Conservation (phyloP, 805 yeast genomes). For the Metschnikowia noctiluminum region DNA sequence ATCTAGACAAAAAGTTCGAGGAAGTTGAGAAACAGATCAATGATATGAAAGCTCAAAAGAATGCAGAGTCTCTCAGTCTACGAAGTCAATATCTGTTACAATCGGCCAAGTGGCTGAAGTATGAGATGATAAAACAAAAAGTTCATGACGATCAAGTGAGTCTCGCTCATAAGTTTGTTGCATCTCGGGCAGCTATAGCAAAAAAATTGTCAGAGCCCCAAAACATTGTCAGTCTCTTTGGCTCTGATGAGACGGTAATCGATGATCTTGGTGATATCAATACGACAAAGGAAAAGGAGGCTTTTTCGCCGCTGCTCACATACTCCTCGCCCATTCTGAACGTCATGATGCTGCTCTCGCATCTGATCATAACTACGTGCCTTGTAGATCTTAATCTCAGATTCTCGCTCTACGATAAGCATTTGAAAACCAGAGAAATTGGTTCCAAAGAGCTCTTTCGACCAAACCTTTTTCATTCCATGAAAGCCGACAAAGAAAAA, state of each 20-base stretch:
- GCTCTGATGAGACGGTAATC: neutral
- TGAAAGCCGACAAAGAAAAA: conserved; percentile 17
- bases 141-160: neutral
- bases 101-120: neutral
- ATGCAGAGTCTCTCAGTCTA: neutral
- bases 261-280: too few relatives aligned
- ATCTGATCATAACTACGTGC: conserved; percentile 24
- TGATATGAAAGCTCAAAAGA: conserved; percentile 5
- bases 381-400: conserved; percentile 30
- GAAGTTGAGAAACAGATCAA: conserved; percentile 10
- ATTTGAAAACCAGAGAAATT: neutral
- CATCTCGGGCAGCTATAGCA: conserved; percentile 1
- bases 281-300: neutral
- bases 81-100: neutral
- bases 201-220: neutral
- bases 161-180: conserved; percentile 1
- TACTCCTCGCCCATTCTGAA: conserved; percentile 21
- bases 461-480: conserved; percentile 17
- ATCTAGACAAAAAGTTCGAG: conserved; percentile 13
- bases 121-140: neutral
- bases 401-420: conserved; percentile 14
- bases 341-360: conserved; percentile 22
- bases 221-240: conserved; percentile 12
- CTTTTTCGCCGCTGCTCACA: neutral
- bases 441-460: conserved; percentile 10